Conservation (phyloP, 2,329 filamentous ascomycete genomes). For the Colletotrichum endophyticum region DNA sequence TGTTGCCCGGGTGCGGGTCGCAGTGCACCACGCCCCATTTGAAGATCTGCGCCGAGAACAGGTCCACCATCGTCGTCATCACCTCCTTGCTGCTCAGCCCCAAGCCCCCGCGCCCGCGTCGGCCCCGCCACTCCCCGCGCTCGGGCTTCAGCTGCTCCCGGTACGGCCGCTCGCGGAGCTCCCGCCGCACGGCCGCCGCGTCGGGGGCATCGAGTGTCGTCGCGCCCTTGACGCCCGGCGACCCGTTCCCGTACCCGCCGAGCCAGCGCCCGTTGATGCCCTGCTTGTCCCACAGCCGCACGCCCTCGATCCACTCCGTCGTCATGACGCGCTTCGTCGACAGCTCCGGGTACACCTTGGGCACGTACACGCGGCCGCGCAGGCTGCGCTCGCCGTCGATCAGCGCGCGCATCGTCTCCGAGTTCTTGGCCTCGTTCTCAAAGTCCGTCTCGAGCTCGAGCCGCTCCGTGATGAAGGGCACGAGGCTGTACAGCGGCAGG, state of each 20-base stretch:
- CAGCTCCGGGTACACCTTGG: constrained; percentile 81
- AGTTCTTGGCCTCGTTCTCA: constrained; percentile 87
- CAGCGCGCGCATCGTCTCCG: constrained; percentile 80
- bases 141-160: constrained; percentile 77
- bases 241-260: constrained; percentile 77
- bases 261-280: constrained; percentile 79
- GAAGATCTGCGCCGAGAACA: constrained; percentile 98
- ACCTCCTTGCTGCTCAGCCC: constrained; percentile 84
- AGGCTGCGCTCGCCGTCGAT: constrained; percentile 79
- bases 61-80: constrained; percentile 95
- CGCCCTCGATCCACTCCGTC: constrained; percentile 97
- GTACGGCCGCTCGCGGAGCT: constrained; percentile 56
- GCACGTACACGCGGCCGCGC: constrained; percentile 84
- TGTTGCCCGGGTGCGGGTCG: constrained; percentile 96
- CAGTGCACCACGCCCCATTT: constrained; percentile 96
- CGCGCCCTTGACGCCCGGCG: constrained; percentile 75
- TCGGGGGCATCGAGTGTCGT: constrained; percentile 61
- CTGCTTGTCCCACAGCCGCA: constrained; percentile 90
- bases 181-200: constrained; percentile 46
- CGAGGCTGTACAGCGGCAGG: constrained; percentile 87
- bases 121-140: constrained; percentile 78
- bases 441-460: constrained; percentile 95
- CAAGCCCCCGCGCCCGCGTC: constrained; percentile 75
- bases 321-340: constrained; percentile 86
- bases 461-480: constrained; percentile 93